These are phyloP conservation scores for Ustilago crameri DNA, from an alignment of 1,284 basidiomycete genomes.

Conservation along the genomic window DNA sequence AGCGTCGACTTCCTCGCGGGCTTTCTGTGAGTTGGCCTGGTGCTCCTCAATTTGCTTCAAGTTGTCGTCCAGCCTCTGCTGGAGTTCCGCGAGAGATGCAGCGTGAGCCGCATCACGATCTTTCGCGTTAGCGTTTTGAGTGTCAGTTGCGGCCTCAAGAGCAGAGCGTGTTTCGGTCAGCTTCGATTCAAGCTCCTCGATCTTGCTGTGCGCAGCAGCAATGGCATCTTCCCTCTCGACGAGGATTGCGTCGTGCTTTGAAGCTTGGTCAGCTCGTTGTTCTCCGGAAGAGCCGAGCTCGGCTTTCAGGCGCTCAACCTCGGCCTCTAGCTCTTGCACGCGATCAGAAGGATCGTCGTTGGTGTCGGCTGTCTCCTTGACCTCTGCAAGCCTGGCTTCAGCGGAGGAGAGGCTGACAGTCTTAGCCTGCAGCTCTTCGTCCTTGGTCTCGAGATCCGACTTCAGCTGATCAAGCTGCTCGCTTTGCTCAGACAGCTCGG, in stretches of 20 bases:
- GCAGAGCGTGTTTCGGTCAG: slow-evolving; percentile 23
- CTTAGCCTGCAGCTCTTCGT: slow-evolving; percentile 51
- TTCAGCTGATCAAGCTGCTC: slow-evolving; percentile 50
- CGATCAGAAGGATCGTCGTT: slow-evolving; percentile 18
- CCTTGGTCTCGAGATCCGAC: slow-evolving; percentile 50
- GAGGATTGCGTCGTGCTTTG: slow-evolving; percentile 13
- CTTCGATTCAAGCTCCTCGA: slow-evolving; percentile 25
- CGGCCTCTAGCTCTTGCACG: slow-evolving; percentile 33
- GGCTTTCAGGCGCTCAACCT: slow-evolving; percentile 26
- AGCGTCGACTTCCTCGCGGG: slow-evolving; percentile 21
- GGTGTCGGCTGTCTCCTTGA: slow-evolving; percentile 6
- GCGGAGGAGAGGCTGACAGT: slow-evolving; percentile 47
- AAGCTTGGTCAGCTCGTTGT: slow-evolving; percentile 20
- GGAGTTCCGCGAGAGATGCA: slow-evolving; percentile 25
- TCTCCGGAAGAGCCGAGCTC: slow-evolving; percentile 18
- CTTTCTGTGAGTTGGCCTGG: slow-evolving; percentile 19
- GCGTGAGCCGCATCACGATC: slow-evolving; percentile 11
- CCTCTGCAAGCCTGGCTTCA: slow-evolving; percentile 40
- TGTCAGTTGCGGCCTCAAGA: slow-evolving; percentile 15
- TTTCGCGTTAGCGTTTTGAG: slow-evolving; percentile 19
- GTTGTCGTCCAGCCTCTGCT: slow-evolving; percentile 18
- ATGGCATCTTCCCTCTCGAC: slow-evolving; percentile 31
- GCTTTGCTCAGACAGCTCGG: slow-evolving; percentile 50
- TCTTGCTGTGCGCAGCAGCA: slow-evolving; percentile 23
- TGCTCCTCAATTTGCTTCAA: slow-evolving; percentile 34